These are phyloP conservation scores for Penicillium aurantiogriseum DNA, from an alignment of 2,329 filamentous ascomycete species.

Conservation along the genomic window DNA sequence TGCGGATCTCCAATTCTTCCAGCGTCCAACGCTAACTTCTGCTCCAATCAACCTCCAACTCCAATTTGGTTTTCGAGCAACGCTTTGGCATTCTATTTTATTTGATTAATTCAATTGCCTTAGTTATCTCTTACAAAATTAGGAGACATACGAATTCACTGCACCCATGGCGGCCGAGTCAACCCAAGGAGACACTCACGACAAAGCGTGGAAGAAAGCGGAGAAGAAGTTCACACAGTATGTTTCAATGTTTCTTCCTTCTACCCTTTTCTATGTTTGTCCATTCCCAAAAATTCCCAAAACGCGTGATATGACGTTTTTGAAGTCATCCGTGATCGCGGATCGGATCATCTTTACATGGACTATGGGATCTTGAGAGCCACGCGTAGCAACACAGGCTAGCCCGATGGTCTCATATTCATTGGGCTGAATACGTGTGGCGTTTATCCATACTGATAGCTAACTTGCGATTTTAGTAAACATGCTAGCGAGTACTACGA, in stretches of 20 bases:
- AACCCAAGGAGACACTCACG: constrained; percentile 16
- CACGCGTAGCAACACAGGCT: not conserved
- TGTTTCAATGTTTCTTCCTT: constrained; percentile 23
- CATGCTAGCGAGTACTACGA: constrained; percentile 86
- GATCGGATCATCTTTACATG: not conserved
- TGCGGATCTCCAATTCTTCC: constrained; percentile 24
- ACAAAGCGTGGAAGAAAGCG: constrained; percentile 58
- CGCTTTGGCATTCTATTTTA: not conserved
- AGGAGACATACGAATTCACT: not conserved
- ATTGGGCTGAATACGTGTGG: not conserved
- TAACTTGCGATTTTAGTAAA: constrained; percentile 60
- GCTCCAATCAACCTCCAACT: constrained; percentile 22
- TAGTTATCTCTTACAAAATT: not conserved
- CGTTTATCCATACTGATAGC: not conserved
- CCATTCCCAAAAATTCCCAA: not conserved
- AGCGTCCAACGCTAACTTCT: constrained; percentile 15
- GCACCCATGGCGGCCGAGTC: constrained; percentile 23
- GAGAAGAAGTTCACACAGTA: constrained; percentile 65
- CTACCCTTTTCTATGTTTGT: not conserved
- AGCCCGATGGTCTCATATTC: not conserved
- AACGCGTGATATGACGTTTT: not conserved
- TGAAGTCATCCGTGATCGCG: not conserved
- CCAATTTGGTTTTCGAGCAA: constrained; percentile 7
- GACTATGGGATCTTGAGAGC: not conserved
- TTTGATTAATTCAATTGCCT: no score